Evolutionary conservation across 1,284 basidiomycete species (phyloP), one percentile per base, ranked within the genome.

Genomic region (Coniophora puteana): DNA sequence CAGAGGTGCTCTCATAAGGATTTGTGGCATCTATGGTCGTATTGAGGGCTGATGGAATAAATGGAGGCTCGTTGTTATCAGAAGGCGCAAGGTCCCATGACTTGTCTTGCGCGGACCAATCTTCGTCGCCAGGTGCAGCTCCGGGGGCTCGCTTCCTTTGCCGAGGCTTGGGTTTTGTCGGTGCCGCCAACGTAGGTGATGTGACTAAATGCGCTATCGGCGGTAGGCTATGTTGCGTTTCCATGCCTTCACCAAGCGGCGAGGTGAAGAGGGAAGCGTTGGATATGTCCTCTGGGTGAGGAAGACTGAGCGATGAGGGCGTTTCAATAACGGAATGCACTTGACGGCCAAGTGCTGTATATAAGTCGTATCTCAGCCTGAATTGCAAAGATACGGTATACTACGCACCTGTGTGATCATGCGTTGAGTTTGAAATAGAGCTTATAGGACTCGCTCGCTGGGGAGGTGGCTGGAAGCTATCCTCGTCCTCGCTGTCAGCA

Each of bases 401-500:
- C n/a, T n/a, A n/a, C n/a, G n/a, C n/a, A n/a, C n/a, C n/a, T n/a
- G n/a, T n/a, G n/a, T n/a, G n/a, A n/a, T n/a, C n/a, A n/a, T n/a
- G n/a, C n/a, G n/a, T n/a, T n/a, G n/a, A n/a, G n/a, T n/a, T n/a
- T n/a, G n/a, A n/a, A n/a, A n/a, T n/a, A n/a, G n/a, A n/a, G n/a
- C n/a, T n/a, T n/a, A n/a, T n/a, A n/a, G n/a, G n/a, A n/a, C n/a
- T n/a, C n/a, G n/a, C n/a, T n/a, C n/a, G n/a, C n/a, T n/a, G n/a
- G n/a, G 23, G 39, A 12, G 35, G 13, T 10, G 40, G 22, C 13
- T 8, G 14, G 4, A 41, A 42, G 13, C 0, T 23, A 23, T 28
- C 49, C 31, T 59, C 57, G 24, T 51, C 61, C 36, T 59, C 57
- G 38, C 57, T 63, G 46, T 63, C 57, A 11, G 50, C 47, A 4